Base-by-base conservation (phyloP, 2,329 filamentous ascomycete species). In the Cytospora schulzeri region DNA sequence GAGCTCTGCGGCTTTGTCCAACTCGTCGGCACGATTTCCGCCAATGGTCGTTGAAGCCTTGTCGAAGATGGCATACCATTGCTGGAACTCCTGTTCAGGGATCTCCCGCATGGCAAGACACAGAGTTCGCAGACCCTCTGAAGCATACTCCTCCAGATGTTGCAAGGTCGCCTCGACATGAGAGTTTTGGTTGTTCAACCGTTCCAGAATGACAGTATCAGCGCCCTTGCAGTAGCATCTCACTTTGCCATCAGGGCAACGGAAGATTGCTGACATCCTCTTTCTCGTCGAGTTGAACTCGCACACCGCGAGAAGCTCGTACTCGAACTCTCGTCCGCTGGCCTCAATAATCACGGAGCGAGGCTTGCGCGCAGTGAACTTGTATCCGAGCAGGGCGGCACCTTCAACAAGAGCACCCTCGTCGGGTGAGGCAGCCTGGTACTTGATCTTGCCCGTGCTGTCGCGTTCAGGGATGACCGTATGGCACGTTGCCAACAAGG, bases 271-370 rank as follows among this genome's bases (percentile, higher is more conserved):
- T 9, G 95, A 98, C 95, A 99, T 99, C 69, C 95, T 85, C 80
- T 99, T 99, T 71, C 95, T 85, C 11, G 93, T 95, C 1, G 95
- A 98, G 79, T 99, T 99, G 83, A 99, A 99, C 76, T 99, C 95
- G 76, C 94, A 97, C n/a, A 99, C 93, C 2, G 94, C 94, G 65
- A 99, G 80, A 48, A 99, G 83, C 75, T 97, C 92, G 74, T 95
- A 99, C 75, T 97, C 91, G 52, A 85, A 82, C 69, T 92, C 85
- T 70, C 85, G 79, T 1, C 91, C 93, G 48, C 85, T 85, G 1
- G 90, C 89, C 63, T 90, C 85, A 70, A 98, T 93, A 50, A 93
- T 90, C 33, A 99, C 95, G 6, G 92, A 87, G 65, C 88, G 88
- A 33, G 95, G 96, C 78, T 95, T 97, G 71, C 96, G 88, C 59